These are phyloP conservation scores for Tetrahymena malaccensis DNA, from an alignment of 73 alveolate genomes.

Conservation along the genomic window DNA sequence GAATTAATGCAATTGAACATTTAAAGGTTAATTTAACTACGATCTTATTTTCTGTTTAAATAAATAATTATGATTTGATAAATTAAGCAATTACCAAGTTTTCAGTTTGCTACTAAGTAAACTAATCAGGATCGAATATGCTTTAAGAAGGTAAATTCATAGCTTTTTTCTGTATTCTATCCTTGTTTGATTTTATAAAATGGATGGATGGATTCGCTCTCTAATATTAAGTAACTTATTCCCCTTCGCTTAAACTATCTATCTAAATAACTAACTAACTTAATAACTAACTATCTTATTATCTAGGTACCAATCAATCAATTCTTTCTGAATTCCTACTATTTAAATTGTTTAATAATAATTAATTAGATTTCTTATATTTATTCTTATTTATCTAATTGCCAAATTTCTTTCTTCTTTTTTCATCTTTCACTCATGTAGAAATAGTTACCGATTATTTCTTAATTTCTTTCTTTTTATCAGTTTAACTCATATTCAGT, in stretches of 20 bases:
- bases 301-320: background rate
- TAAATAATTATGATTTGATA: no score
- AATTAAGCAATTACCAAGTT: background rate
- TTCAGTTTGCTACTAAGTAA: background rate
- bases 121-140: background rate
- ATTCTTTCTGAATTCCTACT: background rate
- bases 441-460: background rate
- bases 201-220: background rate
- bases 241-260: background rate
- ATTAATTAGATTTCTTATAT: background rate
- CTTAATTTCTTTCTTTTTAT: background rate
- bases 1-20: no score
- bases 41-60: background rate
- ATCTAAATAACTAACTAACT: background rate
- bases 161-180: background rate
- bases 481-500: background rate
- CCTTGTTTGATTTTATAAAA: background rate
- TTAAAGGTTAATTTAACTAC: background rate
- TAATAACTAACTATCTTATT: background rate
- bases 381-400: background rate
- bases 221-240: background rate
- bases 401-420: background rate
- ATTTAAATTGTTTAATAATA: background rate
- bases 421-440: background rate
- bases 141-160: background rate